Conservation (phyloP, 345 rosid species). For the Zanthoxylum bungeanum region DNA sequence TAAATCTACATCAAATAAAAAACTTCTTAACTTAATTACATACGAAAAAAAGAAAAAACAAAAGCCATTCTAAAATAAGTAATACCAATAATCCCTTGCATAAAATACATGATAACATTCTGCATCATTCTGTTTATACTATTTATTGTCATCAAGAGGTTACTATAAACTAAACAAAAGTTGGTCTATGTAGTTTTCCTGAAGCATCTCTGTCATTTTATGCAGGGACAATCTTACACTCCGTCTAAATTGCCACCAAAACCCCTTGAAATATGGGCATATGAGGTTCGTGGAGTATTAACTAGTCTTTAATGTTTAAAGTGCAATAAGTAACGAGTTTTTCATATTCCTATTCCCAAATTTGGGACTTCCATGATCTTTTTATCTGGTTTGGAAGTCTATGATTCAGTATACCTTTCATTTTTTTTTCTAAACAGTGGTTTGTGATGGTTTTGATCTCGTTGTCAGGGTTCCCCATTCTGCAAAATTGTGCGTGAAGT, state of each 20-base stretch:
- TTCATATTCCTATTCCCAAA: slow-evolving; percentile 1
- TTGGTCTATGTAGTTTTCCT: neutral
- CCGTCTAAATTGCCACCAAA: slow-evolving; percentile 83
- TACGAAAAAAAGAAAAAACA: neutral
- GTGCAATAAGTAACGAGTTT: neutral
- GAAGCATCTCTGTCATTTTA: slow-evolving; percentile 2
- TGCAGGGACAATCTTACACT: slow-evolving; percentile 70
- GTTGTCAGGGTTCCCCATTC: slow-evolving; percentile 76
- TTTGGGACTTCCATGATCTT: neutral
- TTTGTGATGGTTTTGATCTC: slow-evolving; percentile 2
- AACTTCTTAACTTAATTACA: neutral
- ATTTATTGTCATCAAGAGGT: neutral
- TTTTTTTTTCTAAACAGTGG: neutral
- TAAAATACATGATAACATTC: neutral
- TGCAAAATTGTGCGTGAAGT: slow-evolving; percentile 83
- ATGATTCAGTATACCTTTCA: neutral
- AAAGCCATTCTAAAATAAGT: neutral
- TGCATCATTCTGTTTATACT: neutral
- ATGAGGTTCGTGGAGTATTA: slow-evolving; percentile 47
- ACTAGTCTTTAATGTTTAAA: neutral
- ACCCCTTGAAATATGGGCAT: slow-evolving; percentile 87
- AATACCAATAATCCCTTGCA: neutral
- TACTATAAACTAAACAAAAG: neutral
- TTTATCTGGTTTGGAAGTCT: neutral
- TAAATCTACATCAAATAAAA: neutral